A percentile compares a stretch with the other conserved stretches of the same genome.
Evolutionary conservation across 2,329 filamentous ascomycete genomes (phyloP).

Genomic region (Elsinoe perseae): DNA sequence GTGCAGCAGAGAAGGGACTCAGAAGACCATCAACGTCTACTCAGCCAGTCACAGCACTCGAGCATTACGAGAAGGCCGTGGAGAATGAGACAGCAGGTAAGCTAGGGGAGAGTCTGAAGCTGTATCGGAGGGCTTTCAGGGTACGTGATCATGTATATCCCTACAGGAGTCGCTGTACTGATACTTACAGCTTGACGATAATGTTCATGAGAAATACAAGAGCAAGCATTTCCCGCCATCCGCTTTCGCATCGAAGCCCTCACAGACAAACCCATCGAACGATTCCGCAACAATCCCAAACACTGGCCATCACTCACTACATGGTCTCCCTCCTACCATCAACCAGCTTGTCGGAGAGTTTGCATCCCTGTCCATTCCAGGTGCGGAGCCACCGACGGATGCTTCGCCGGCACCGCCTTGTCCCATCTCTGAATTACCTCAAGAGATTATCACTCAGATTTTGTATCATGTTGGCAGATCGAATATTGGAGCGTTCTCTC

Average conservation of each 20-base stretch:
- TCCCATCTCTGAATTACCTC: constrained; percentile 67
- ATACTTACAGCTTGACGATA: constrained; percentile 61
- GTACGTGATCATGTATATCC: constrained; percentile 42
- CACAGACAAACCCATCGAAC: constrained; percentile 26
- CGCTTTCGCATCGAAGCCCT: constrained; percentile 44
- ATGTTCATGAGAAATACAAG: constrained; percentile 78
- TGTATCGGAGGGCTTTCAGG: constrained; percentile 86
- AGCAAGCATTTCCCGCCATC: constrained; percentile 80
- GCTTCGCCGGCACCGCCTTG: constrained; percentile 68
- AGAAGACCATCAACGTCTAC: constrained; percentile 25
- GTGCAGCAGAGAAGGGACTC: constrained; percentile 33
- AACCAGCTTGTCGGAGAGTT: constrained; percentile 69
- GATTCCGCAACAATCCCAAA: constrained; percentile 35
- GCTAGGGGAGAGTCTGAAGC: constrained; percentile 75
- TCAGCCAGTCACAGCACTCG: constrained; percentile 68
- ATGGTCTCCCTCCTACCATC: constrained; percentile 49
- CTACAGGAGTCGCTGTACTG: neutral
- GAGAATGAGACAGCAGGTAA: constrained; percentile 79
- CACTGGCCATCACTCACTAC: constrained; percentile 50
- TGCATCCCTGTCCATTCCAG: constrained; percentile 59
- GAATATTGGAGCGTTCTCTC: constrained; percentile 70
- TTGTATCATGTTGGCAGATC: constrained; percentile 61
- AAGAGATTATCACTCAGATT: constrained; percentile 78
- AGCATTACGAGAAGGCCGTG: constrained; percentile 88
- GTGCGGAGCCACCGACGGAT: constrained; percentile 60